Conservation (phyloP, 1,284 basidiomycete genomes). For the Boletus semigastroideus region DNA sequence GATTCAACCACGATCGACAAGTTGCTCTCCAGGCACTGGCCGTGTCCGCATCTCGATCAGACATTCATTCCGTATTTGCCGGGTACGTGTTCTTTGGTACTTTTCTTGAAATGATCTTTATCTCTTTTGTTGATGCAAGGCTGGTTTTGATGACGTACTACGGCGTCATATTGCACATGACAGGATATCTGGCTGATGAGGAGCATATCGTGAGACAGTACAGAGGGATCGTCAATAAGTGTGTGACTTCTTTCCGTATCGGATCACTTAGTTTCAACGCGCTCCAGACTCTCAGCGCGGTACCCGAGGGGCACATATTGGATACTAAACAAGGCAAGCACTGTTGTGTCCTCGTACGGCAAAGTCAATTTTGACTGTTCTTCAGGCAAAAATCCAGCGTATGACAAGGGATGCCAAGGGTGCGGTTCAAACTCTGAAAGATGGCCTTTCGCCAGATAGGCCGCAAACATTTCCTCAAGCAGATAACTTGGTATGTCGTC, state of each 20-base stretch:
- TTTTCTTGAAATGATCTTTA: neutral
- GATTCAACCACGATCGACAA: constrained; percentile 68
- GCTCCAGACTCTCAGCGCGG: constrained; percentile 46
- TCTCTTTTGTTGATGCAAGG: constrained; percentile 33
- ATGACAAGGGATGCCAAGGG: constrained; percentile 62
- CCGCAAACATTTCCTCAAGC: constrained; percentile 63
- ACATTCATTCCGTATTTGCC: constrained; percentile 73
- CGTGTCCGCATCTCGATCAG: constrained; percentile 60
- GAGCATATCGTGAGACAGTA: constrained; percentile 62
- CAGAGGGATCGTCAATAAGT: constrained; percentile 60
- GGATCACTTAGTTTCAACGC: neutral
- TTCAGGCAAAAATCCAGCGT: constrained; percentile 70
- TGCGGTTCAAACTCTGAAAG: constrained; percentile 61
- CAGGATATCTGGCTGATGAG: constrained; percentile 75
- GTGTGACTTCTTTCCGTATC: constrained; percentile 31
- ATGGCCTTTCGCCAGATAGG: constrained; percentile 54
- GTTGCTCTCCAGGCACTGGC: constrained; percentile 66
- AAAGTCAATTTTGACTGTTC: neutral
- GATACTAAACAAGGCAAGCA: constrained; percentile 66
- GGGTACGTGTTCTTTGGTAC: constrained; percentile 43
- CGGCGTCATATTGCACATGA: constrained; percentile 63
- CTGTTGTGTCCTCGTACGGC: neutral
- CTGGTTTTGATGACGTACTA: constrained; percentile 79
- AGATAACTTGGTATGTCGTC: constrained; percentile 54
- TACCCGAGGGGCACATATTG: constrained; percentile 72